Percentiles rank a stretch among this genome's conserved stretches.
Conservation (phyloP, 139 green algal species). For the Chlamydomonas sp. region DNA sequence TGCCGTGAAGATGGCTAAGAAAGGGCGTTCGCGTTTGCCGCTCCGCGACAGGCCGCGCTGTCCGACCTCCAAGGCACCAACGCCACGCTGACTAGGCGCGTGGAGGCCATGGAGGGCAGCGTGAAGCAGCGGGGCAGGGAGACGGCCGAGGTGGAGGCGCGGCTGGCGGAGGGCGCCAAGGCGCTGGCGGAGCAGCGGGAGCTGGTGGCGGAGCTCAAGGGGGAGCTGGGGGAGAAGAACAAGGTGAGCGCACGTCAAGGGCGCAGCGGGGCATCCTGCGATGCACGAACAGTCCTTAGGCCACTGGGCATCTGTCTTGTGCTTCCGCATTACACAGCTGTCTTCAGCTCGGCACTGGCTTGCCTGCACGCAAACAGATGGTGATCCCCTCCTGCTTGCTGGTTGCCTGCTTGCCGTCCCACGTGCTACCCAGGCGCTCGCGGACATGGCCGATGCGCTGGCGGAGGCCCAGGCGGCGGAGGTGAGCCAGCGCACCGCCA, state of each 20-base stretch:
- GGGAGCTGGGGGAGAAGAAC: constrained; percentile 11
- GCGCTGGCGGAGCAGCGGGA: constrained; percentile 20
- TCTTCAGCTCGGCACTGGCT: too few relatives aligned
- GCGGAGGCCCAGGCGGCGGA: constrained; percentile 1
- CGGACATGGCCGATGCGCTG: constrained; percentile 17
- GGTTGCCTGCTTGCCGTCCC: background rate
- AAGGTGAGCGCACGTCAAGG: background rate
- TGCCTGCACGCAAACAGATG: too few relatives aligned
- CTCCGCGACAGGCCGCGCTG: background rate
- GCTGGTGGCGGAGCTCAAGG: background rate
- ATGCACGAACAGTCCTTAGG: too few relatives aligned
- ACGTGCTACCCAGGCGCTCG: background rate
- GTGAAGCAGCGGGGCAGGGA: background rate
- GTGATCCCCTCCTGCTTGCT: background rate
- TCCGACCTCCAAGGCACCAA: constrained; percentile 20
- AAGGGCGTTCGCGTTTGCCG: background rate
- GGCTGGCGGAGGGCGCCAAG: background rate
- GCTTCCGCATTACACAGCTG: too few relatives aligned
- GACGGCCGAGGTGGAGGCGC: background rate
- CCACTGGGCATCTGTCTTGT: too few relatives aligned
- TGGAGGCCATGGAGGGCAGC: constrained; percentile 12
- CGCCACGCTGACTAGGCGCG: background rate
- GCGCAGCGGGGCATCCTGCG: too few relatives aligned
- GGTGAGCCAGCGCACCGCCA: constrained; percentile 25
- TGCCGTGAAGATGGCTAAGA: background rate